Conservation (phyloP, 2,329 filamentous ascomycete genomes). For the Trichophyton equinum region DNA sequence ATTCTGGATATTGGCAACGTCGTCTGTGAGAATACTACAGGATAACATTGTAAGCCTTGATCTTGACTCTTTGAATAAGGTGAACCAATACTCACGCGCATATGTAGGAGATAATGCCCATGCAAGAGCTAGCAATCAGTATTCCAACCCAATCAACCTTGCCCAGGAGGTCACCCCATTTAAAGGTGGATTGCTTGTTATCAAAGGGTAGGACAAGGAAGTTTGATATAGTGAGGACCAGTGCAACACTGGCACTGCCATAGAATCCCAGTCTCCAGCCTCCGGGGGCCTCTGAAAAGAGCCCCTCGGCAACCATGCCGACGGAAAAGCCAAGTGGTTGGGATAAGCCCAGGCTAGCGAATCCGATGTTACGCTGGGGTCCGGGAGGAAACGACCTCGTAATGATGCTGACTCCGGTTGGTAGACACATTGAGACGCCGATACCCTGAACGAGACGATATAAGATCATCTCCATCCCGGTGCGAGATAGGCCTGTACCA, state of each 20-base stretch:
- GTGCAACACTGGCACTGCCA: constrained; percentile 32
- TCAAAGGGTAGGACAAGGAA: constrained; percentile 6
- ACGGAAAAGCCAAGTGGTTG: constrained; percentile 40
- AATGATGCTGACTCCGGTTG: constrained; percentile 37
- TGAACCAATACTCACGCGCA: constrained; percentile 30
- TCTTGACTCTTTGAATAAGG: not conserved
- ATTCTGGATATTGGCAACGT: constrained; percentile 8
- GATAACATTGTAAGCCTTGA: not conserved
- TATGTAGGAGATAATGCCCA: constrained; percentile 41
- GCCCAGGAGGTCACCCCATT: constrained; percentile 5
- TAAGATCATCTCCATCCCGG: constrained; percentile 31
- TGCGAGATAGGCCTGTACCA: constrained; percentile 28
- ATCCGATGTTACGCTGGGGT: constrained; percentile 37
- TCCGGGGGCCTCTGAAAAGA: constrained; percentile 37
- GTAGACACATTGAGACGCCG: constrained; percentile 35
- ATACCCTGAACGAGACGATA: constrained; percentile 36
- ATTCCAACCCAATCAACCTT: constrained; percentile 45
- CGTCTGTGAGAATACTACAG: constrained; percentile 8
- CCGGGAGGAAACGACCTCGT: constrained; percentile 34
- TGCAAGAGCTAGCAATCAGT: constrained; percentile 32
- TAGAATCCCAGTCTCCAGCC: constrained; percentile 44
- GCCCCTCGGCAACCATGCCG: constrained; percentile 38
- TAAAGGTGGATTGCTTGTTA: constrained; percentile 5
- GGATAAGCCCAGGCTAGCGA: constrained; percentile 37
- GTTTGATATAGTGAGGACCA: constrained; percentile 6